Conservation (phyloP, 1,284 basidiomycete genomes). For the Blastosporella zonata region DNA sequence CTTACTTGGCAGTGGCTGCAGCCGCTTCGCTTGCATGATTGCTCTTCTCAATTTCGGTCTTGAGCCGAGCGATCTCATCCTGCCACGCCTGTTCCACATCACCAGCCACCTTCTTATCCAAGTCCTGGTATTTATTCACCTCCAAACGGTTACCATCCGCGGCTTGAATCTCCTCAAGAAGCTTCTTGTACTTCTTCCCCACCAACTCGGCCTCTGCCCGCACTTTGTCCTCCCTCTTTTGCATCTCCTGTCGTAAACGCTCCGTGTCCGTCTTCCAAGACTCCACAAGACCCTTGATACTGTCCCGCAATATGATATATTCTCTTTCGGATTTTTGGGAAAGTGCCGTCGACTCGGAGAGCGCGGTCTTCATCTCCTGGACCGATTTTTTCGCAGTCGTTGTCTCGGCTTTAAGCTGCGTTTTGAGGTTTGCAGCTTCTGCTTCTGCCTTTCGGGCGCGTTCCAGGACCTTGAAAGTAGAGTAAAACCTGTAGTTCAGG, state of each 20-base stretch:
- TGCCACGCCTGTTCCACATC: slow-evolving; percentile 54
- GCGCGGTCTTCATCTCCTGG: slow-evolving; percentile 71
- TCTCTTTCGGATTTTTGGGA: slow-evolving; percentile 78
- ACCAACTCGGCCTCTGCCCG: slow-evolving; percentile 61
- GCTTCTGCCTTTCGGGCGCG: slow-evolving; percentile 79
- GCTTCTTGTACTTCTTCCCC: slow-evolving; percentile 59
- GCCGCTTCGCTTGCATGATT: slow-evolving; percentile 55
- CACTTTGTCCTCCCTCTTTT: slow-evolving; percentile 62
- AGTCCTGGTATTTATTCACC: slow-evolving; percentile 41
- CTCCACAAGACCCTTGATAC: slow-evolving; percentile 64
- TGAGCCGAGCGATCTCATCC: slow-evolving; percentile 45
- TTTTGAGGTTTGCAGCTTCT: slow-evolving; percentile 61
- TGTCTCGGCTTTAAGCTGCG: slow-evolving; percentile 71
- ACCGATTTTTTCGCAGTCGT: slow-evolving; percentile 67
- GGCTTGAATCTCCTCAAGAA: slow-evolving; percentile 58
- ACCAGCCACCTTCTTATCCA: slow-evolving; percentile 41
- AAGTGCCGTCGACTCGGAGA: slow-evolving; percentile 69
- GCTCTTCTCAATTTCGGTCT: slow-evolving; percentile 50
- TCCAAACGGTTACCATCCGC: slow-evolving; percentile 45
- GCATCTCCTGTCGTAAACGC: slow-evolving; percentile 65
- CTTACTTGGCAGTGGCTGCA: slow-evolving; percentile 59
- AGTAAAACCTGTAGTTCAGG: background rate
- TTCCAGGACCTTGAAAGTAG: slow-evolving; percentile 60
- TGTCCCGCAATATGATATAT: slow-evolving; percentile 72
- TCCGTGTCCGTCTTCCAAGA: slow-evolving; percentile 70